Evolutionary conservation across 441 rosid species (phyloP), one percentile per base, ranked within the genome.

Genomic region (Aquilaria agallochum): DNA sequence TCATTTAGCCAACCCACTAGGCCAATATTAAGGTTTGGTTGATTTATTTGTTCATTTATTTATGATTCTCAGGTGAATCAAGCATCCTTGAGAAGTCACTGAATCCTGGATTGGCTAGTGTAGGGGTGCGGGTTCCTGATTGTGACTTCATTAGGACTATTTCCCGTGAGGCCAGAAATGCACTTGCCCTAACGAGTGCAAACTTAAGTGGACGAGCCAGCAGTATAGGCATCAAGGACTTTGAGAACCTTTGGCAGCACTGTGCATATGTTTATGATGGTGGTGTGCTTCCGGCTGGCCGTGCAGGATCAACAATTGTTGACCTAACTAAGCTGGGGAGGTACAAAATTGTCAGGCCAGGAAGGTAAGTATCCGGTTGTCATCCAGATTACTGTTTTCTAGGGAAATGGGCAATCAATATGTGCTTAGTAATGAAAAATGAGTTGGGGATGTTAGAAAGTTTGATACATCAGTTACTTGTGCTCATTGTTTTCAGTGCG

Each of bases 111-210:
- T 74, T 86, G 46, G 86, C 70, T 42, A 87, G 86, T 59, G 72
- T 91, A 51, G 97, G 99, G 53, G 85, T 95, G 2, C 79, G 95
- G 32, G 96, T 89, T 12, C 99, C 99, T n/a, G 88, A 89, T 64
- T 83, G 74, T 66, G 72, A 82, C 53, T 94, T 94, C 75, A 81
- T 91, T 59, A 82, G 96, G 76, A 74, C 56, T 53, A 80, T 94
- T 49, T 72, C 96, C 30, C 77, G 79, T 42, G 94, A 92, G 55
- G 76, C 85, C 10, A 81, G 86, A 62, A 80, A 89, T 68, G 99
- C 94, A 10, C 64, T 94, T 68, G 97, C 97, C 13, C 90, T 94
- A 56, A 91, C 96, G 51, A 91, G 97, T 66, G 99, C 99, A 48
- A 94, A 91, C 76, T 78, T 83, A 12, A 94, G 97, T 53, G 96